Conservation (phyloP, 495 filamentous ascomycete genomes). For the Daldinia caldariorum region DNA sequence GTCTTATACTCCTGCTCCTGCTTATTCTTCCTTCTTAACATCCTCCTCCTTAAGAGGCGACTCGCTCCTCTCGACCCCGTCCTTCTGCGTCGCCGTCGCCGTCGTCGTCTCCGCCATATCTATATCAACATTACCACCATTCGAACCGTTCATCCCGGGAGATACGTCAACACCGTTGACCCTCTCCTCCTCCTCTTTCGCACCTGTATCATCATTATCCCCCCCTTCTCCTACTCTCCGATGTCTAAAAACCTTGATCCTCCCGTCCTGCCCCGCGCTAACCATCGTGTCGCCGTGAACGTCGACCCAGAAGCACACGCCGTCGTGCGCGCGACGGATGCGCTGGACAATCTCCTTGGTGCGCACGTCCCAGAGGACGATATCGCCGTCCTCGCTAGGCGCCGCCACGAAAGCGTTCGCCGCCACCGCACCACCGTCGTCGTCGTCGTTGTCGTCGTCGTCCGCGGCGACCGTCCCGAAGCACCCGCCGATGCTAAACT, state of each 20-base stretch:
- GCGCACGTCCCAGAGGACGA: slow-evolving; percentile 89
- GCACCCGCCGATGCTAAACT: slow-evolving; percentile 81
- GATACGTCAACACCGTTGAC: slow-evolving; percentile 26
- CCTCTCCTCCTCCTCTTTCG: neutral
- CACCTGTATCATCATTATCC: neutral
- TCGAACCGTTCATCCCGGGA: slow-evolving; percentile 5
- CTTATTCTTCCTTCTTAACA: slow-evolving; percentile 46
- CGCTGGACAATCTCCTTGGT: slow-evolving; percentile 84
- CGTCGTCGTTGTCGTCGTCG: slow-evolving; percentile 60
- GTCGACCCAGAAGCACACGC: slow-evolving; percentile 87
- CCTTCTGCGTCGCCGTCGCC: neutral
- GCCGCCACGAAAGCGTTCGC: slow-evolving; percentile 73
- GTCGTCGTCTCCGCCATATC: neutral
- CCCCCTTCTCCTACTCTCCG: slow-evolving; percentile 1
- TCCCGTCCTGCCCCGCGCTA: slow-evolving; percentile 56
- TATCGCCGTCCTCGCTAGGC: slow-evolving; percentile 86
- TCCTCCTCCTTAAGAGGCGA: slow-evolving; percentile 45
- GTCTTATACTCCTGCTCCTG: neutral
- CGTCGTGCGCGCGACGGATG: slow-evolving; percentile 72
- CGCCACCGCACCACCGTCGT: slow-evolving; percentile 27
- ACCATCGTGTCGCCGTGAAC: slow-evolving; percentile 57
- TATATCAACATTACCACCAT: neutral
- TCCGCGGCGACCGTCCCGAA: slow-evolving; percentile 80
- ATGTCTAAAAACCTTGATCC: slow-evolving; percentile 55
- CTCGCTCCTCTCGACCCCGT: slow-evolving; percentile 11